phyloP scores from a whole-genome alignment of 176 grass and related monocot species.

The Alopecurus myosuroides region DNA sequence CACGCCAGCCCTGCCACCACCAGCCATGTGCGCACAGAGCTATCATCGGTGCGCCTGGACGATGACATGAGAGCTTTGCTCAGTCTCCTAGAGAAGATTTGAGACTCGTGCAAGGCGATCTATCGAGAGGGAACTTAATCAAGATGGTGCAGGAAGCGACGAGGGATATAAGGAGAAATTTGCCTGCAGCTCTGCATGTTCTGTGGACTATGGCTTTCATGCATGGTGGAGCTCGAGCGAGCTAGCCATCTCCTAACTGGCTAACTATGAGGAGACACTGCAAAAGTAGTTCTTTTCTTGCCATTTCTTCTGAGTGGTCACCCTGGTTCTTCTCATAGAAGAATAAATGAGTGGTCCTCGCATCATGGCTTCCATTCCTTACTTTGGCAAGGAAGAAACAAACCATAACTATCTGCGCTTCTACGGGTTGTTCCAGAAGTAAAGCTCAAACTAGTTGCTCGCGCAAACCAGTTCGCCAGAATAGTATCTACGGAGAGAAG shows the following conservation, averaged over 20 bases:
- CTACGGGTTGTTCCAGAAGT: not conserved
- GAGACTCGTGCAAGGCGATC: not conserved
- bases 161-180: constrained; percentile 16
- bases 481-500: not conserved
- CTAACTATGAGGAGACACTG: not conserved
- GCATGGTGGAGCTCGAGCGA: not conserved
- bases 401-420: not conserved
- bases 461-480: not conserved
- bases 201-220: not conserved
- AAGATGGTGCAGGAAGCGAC: not conserved
- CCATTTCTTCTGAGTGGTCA: not conserved
- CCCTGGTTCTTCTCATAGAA: not conserved
- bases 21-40: constrained; percentile 29
- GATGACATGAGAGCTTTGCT: not conserved
- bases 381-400: not conserved
- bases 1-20: constrained; percentile 25
- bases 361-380: not conserved
- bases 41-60: not conserved
- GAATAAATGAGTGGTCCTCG: not conserved
- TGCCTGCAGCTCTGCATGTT: not conserved
- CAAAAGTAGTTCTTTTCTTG: not conserved
- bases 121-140: not conserved
- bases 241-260: not conserved
- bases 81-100: not conserved
- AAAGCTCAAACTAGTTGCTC: not conserved